Conservation (phyloP, 23 red algal species). For the Gracilaria caudata region DNA sequence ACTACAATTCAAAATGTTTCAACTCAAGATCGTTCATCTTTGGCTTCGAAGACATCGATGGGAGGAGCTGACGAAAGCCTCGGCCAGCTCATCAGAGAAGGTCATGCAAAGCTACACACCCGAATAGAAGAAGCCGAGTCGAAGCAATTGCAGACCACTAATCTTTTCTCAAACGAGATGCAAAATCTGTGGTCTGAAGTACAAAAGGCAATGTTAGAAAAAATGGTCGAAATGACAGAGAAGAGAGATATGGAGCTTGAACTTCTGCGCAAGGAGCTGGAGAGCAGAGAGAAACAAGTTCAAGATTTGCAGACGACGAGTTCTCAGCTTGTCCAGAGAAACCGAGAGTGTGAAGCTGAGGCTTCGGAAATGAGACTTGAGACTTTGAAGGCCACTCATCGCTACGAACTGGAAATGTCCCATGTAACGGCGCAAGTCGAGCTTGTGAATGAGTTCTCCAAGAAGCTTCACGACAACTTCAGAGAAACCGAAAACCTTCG, state of each 20-base stretch:
- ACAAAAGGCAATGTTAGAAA: constrained; percentile 40
- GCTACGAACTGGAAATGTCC: constrained; percentile 56
- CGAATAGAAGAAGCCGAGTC: constrained; percentile 40
- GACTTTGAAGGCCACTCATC: constrained; percentile 43
- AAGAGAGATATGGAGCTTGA: constrained; percentile 54
- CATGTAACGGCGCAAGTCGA: constrained; percentile 57
- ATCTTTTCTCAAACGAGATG: constrained; percentile 31
- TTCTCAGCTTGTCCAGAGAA: constrained; percentile 33
- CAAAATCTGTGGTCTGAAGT: constrained; percentile 41
- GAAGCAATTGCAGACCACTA: constrained; percentile 9
- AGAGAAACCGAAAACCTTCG: constrained; percentile 60
- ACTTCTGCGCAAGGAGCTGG: constrained; percentile 35
- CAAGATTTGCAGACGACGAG: constrained; percentile 32
- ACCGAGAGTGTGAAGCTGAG: constrained; percentile 30
- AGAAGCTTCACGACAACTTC: constrained; percentile 71
- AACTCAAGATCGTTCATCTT: constrained; percentile 27
- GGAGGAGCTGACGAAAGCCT: constrained; percentile 31
- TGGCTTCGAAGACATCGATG: constrained; percentile 39
- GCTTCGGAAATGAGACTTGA: constrained; percentile 42
- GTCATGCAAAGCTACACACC: constrained; percentile 39
- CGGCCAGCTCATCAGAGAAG: constrained; percentile 32
- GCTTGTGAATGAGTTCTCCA: constrained; percentile 65
- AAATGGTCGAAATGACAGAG: constrained; percentile 67
- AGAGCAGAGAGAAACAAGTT: constrained; percentile 10
- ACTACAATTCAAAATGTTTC: constrained; percentile 44